Evolutionary conservation across 2,329 filamentous ascomycete species (phyloP).

Genomic region (Aspergillus ibericus): DNA sequence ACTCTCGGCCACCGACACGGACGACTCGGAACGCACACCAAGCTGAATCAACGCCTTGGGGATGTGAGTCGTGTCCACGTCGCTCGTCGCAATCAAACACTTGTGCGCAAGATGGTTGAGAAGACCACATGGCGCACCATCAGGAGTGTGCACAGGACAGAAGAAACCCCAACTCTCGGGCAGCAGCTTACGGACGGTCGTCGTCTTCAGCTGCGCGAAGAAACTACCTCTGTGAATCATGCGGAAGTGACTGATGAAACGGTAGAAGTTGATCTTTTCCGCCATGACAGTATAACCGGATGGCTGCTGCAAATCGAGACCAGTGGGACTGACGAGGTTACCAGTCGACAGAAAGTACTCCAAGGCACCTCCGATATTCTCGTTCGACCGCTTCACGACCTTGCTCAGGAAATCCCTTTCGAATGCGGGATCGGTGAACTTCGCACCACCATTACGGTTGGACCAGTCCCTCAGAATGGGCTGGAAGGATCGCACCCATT

Average conservation of each 20-base stretch:
- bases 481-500: slow-evolving; percentile 72
- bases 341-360: slow-evolving; percentile 97
- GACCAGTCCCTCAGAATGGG: slow-evolving; percentile 56
- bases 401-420: slow-evolving; percentile 73
- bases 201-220: slow-evolving; percentile 96
- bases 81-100: slow-evolving; percentile 79
- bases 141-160: slow-evolving; percentile 95
- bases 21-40: slow-evolving; percentile 73
- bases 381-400: slow-evolving; percentile 78
- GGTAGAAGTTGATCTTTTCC: slow-evolving; percentile 98
- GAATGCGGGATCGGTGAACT: slow-evolving; percentile 76
- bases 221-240: slow-evolving; percentile 99
- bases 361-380: slow-evolving; percentile 81
- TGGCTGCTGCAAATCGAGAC: slow-evolving; percentile 89
- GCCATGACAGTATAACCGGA: slow-evolving; percentile 96
- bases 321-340: slow-evolving; percentile 86
- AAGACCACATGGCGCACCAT: slow-evolving; percentile 91
- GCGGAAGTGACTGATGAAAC: slow-evolving; percentile 97
- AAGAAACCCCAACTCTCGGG: slow-evolving; percentile 98
- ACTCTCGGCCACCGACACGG: slow-evolving; percentile 76
- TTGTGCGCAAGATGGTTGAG: slow-evolving; percentile 95
- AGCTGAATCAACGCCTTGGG: slow-evolving; percentile 74
- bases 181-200: slow-evolving; percentile 89
- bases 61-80: slow-evolving; percentile 71
- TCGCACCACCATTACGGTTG: slow-evolving; percentile 51